Percentiles rank a stretch among this genome's conserved stretches.
Conservation (phyloP, 2,329 filamentous ascomycete genomes). For the Trichoderma brevicompactum region DNA sequence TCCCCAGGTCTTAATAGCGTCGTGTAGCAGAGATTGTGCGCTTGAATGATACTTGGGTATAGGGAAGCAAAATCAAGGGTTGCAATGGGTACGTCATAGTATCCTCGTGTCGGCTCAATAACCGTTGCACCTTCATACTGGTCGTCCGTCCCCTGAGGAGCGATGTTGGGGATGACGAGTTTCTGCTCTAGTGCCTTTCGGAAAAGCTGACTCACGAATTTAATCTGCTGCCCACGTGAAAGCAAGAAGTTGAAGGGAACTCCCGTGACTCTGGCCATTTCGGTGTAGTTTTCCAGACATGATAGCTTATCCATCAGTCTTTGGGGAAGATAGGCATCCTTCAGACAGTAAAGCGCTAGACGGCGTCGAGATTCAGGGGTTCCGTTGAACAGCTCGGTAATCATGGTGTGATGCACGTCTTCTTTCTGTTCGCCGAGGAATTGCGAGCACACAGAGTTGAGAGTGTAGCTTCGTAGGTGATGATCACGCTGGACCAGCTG, state of each 20-base stretch:
- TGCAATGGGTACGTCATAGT: constrained; percentile 92
- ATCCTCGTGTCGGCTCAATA: constrained; percentile 91
- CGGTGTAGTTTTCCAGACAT: constrained; percentile 97
- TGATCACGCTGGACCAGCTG: constrained; percentile 94
- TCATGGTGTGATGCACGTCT: constrained; percentile 99
- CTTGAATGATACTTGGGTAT: constrained; percentile 98
- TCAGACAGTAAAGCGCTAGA: constrained; percentile 92
- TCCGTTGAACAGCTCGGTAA: constrained; percentile 96
- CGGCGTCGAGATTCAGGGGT: constrained; percentile 90
- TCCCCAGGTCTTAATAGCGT: constrained; percentile 76
- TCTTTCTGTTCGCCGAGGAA: constrained; percentile 98
- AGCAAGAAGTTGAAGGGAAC: constrained; percentile 96
- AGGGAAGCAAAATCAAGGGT: constrained; percentile 98
- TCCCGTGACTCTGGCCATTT: constrained; percentile 99
- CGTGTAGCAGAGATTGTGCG: constrained; percentile 97
- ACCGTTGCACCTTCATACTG: constrained; percentile 98
- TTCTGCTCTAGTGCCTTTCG: constrained; percentile 92
- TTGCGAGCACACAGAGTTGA: constrained; percentile 94
- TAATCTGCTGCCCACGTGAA: constrained; percentile 91
- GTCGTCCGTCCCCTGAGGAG: constrained; percentile 72
- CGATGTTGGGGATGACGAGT: constrained; percentile 88
- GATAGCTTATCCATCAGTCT: constrained; percentile 96
- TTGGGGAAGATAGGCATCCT: constrained; percentile 95
- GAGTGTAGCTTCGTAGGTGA: constrained; percentile 92
- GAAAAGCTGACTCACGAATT: constrained; percentile 97